Evolutionary conservation across 2,329 filamentous ascomycete genomes (phyloP).

Genomic region (Aureobasidium zeae): DNA sequence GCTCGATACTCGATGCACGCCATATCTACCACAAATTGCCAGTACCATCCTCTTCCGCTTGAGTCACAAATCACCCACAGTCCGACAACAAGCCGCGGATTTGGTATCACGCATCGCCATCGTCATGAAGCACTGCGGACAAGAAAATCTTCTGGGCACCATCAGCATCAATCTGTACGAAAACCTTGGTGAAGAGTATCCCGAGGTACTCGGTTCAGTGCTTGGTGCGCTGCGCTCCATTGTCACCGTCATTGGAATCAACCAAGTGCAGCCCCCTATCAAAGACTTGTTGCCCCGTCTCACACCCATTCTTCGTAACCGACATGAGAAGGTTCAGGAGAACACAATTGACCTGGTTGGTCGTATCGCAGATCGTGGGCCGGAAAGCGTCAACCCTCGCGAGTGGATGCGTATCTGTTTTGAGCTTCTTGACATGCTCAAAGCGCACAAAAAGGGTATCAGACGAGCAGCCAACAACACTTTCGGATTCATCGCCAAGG

Average conservation of each 20-base stretch:
- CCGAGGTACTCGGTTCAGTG: constrained; percentile 93
- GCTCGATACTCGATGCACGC: constrained; percentile 85
- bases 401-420: constrained; percentile 99
- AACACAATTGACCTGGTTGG: constrained; percentile 98
- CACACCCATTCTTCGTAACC: constrained; percentile 95
- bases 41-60: constrained; percentile 91
- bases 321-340: constrained; percentile 98
- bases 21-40: constrained; percentile 93
- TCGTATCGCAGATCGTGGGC: constrained; percentile 92
- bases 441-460: constrained; percentile 99
- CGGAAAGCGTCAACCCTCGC: constrained; percentile 89
- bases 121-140: constrained; percentile 97
- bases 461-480: constrained; percentile 98
- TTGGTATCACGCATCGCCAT: constrained; percentile 94
- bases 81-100: constrained; percentile 93
- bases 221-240: constrained; percentile 90
- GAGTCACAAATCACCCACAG: constrained; percentile 96
- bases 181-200: constrained; percentile 96
- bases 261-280: constrained; percentile 96
- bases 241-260: constrained; percentile 94
- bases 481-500: constrained; percentile 98
- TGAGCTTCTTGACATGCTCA: constrained; percentile 96
- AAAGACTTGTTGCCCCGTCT: constrained; percentile 89
- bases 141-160: constrained; percentile 92
- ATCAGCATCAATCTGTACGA: constrained; percentile 92